Percentiles rank a stretch among this genome's conserved stretches.
These are phyloP conservation scores for Cyclotella distinguenda DNA, from an alignment of 108 stramenopile genomes.

Conservation along the genomic window DNA sequence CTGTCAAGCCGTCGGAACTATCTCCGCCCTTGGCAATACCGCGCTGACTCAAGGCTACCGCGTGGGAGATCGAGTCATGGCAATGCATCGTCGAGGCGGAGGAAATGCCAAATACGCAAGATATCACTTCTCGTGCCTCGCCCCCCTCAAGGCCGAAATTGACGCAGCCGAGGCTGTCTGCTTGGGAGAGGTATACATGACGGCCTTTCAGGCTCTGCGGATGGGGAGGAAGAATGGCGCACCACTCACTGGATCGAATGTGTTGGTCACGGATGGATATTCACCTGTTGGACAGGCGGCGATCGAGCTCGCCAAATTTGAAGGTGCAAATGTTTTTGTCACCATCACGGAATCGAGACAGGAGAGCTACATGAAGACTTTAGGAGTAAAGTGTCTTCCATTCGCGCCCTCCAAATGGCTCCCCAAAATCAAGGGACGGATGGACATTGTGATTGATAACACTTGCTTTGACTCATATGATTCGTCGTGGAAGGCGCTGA, in stretches of 20 bases:
- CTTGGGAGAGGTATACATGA: conserved; percentile 62
- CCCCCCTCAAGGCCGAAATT: conserved; percentile 44
- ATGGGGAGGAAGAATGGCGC: conserved; percentile 36
- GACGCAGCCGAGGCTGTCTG: conserved; percentile 51
- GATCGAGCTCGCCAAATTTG: conserved; percentile 52
- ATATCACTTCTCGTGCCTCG: conserved; percentile 31
- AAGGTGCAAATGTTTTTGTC: conserved; percentile 53
- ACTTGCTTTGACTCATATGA: conserved; percentile 44
- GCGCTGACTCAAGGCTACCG: conserved; percentile 28
- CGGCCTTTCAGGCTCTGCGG: conserved; percentile 66
- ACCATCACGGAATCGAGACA: conserved; percentile 47
- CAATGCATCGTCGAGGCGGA: conserved; percentile 50
- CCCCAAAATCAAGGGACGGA: conserved; percentile 42
- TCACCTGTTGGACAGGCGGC: conserved; percentile 55
- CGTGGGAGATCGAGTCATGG: conserved; percentile 56
- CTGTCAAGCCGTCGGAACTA: conserved; percentile 54
- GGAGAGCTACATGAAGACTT: conserved; percentile 18
- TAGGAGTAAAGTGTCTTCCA: conserved; percentile 54
- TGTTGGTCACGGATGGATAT: conserved; percentile 61
- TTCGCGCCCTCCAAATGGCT: conserved; percentile 48
- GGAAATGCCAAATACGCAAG: conserved; percentile 58
- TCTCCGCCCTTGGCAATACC: conserved; percentile 29
- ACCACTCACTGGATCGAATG: conserved; percentile 52
- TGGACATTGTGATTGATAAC: conserved; percentile 65
- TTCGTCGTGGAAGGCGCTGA: conserved; percentile 37